phyloP scores from a whole-genome alignment of 495 filamentous ascomycete genomes.

The Jackrogersella minutella region DNA sequence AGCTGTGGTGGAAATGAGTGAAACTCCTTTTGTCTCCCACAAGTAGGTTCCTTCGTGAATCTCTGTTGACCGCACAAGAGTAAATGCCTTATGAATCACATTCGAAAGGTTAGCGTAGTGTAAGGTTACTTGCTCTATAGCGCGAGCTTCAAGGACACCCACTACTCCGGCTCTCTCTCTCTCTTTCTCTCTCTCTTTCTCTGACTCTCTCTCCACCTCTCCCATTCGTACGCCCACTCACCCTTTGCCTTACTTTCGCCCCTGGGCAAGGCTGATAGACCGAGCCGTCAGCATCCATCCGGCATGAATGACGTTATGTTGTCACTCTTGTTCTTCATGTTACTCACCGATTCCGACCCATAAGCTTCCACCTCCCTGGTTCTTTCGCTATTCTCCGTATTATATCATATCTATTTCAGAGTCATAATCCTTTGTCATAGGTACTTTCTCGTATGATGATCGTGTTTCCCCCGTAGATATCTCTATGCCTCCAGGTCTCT shows the following conservation, averaged over 20 bases:
- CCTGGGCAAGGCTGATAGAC: conserved; percentile 5
- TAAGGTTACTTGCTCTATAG: background rate
- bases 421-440: conserved; percentile 18
- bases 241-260: too few relatives aligned
- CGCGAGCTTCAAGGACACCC: background rate
- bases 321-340: too few relatives aligned
- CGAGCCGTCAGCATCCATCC: background rate
- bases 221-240: too few relatives aligned
- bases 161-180: too few relatives aligned
- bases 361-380: background rate
- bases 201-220: too few relatives aligned
- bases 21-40: background rate
- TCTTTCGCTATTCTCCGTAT: conserved; percentile 9
- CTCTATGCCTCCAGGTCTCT: background rate
- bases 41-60: background rate
- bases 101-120: background rate
- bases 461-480: conserved; percentile 9
- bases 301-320: background rate
- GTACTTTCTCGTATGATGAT: conserved; percentile 23
- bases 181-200: too few relatives aligned
- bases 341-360: conserved; percentile 14
- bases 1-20: background rate
- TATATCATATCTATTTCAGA: conserved; percentile 19
- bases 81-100: background rate
- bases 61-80: background rate